Percentiles rank a stretch among this genome's conserved stretches.
phyloP scores from a whole-genome alignment of 2,329 filamentous ascomycete species.

The Phoma herbarum region DNA sequence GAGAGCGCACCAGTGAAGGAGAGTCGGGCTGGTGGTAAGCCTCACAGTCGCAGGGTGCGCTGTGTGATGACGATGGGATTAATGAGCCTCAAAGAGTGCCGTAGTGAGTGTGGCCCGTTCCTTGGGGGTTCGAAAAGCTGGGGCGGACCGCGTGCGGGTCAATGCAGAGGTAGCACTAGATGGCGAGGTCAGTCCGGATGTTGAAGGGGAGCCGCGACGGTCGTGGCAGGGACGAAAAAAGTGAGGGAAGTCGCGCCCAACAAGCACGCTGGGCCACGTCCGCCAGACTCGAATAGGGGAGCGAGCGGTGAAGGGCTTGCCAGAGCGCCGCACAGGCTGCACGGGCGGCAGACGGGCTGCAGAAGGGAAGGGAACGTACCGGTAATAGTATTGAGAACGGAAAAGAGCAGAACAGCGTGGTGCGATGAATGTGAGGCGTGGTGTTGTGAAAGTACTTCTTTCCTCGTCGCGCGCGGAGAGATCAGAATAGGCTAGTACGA shows the following conservation, averaged over 20 bases:
- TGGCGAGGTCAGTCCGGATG: constrained; percentile 41
- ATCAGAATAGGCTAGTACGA: constrained; percentile 29
- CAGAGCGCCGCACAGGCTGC: constrained; percentile 33
- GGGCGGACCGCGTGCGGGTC: constrained; percentile 51
- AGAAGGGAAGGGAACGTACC: constrained; percentile 41
- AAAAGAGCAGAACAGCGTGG: constrained; percentile 39
- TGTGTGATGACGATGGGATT: constrained; percentile 35
- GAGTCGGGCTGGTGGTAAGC: constrained; percentile 35
- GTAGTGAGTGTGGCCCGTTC: constrained; percentile 43
- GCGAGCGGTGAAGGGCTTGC: constrained; percentile 41
- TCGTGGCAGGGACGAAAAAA: constrained; percentile 23
- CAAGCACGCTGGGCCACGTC: constrained; percentile 44
- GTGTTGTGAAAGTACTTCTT: constrained; percentile 50
- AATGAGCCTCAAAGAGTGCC: constrained; percentile 29
- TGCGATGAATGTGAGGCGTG: constrained; percentile 42
- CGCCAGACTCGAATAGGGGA: constrained; percentile 46
- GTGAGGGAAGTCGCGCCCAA: constrained; percentile 31
- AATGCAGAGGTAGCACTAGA: constrained; percentile 51
- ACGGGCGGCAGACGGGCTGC: constrained; percentile 26
- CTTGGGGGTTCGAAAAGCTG: constrained; percentile 38
- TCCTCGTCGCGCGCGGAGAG: constrained; percentile 48
- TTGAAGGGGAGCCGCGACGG: constrained; percentile 27
- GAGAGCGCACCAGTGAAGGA: constrained; percentile 45
- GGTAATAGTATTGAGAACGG: constrained; percentile 34
- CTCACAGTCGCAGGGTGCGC: constrained; percentile 37